Conservation (phyloP, 1,284 basidiomycete species). For the Trametes hirsuta region DNA sequence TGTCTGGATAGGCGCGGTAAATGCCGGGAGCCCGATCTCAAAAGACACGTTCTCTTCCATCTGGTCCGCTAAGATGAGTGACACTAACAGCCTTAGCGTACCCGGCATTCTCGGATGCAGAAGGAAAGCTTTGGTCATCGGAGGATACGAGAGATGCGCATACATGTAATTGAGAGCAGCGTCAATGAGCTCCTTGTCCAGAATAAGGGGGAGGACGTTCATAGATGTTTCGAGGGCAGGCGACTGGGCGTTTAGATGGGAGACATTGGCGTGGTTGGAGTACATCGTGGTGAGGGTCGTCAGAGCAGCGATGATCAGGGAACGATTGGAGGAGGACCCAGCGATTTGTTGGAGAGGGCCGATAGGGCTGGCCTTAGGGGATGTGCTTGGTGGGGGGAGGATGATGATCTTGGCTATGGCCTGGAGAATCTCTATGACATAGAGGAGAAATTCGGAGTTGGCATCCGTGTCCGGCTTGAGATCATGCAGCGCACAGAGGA, state of each 20-base stretch:
- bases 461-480: slow-evolving; percentile 60
- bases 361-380: slow-evolving; percentile 34
- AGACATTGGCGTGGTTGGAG: slow-evolving; percentile 60
- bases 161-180: slow-evolving; percentile 78
- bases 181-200: slow-evolving; percentile 70
- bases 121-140: slow-evolving; percentile 79
- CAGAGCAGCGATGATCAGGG: slow-evolving; percentile 69
- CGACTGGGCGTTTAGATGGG: slow-evolving; percentile 55
- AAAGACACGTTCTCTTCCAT: slow-evolving; percentile 64
- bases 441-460: slow-evolving; percentile 69
- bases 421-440: slow-evolving; percentile 67
- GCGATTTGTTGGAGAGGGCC: slow-evolving; percentile 46
- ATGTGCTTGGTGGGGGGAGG: slow-evolving; percentile 34
- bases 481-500: slow-evolving; percentile 59
- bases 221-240: slow-evolving; percentile 63
- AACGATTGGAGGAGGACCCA: slow-evolving; percentile 64
- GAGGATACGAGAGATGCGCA: slow-evolving; percentile 70
- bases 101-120: slow-evolving; percentile 68
- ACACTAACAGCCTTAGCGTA: slow-evolving; percentile 67
- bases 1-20: slow-evolving; percentile 56
- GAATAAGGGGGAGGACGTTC: slow-evolving; percentile 73
- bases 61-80: slow-evolving; percentile 69
- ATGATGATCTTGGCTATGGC: slow-evolving; percentile 33
- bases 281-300: slow-evolving; percentile 62
- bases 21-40: slow-evolving; percentile 60